Conservation (phyloP, 441 rosid species). For the Melastoma candidum region DNA sequence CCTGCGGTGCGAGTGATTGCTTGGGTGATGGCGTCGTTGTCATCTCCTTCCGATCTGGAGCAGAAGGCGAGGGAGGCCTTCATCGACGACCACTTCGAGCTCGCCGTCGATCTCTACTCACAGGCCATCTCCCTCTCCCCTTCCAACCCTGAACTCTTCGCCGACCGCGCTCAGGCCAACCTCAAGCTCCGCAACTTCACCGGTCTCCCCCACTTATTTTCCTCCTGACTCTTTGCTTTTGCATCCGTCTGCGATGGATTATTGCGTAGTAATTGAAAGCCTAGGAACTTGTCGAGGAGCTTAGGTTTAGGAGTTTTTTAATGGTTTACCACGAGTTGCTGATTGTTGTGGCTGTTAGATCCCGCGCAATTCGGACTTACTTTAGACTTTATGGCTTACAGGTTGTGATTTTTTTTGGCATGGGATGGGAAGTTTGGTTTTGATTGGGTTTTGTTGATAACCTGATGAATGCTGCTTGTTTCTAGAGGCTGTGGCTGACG, state of each 20-base stretch:
- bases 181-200: conserved; percentile 35
- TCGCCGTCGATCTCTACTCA: conserved; percentile 32
- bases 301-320: no score
- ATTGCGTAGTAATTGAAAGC: background rate
- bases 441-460: background rate
- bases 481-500: conserved; percentile 47
- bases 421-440: background rate
- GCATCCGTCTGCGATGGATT: background rate
- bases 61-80: conserved; percentile 35
- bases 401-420: background rate
- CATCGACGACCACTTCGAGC: conserved; percentile 33
- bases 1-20: no score
- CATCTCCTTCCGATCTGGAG: conserved; percentile 18
- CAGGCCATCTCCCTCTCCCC: conserved; percentile 40
- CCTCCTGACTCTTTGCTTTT: no score
- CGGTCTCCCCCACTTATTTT: conserved; percentile 16
- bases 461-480: conserved; percentile 4
- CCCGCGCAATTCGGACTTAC: no score
- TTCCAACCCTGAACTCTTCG: conserved; percentile 31
- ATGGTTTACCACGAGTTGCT: no score
- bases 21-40: conserved; percentile 19
- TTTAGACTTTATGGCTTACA: no score
- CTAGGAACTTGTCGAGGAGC: background rate
- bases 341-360: no score
- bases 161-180: conserved; percentile 45